Percentiles rank a stretch among this genome's conserved stretches.
Conservation (phyloP, 2,329 filamentous ascomycete genomes). For the Talaromyces sp. region DNA sequence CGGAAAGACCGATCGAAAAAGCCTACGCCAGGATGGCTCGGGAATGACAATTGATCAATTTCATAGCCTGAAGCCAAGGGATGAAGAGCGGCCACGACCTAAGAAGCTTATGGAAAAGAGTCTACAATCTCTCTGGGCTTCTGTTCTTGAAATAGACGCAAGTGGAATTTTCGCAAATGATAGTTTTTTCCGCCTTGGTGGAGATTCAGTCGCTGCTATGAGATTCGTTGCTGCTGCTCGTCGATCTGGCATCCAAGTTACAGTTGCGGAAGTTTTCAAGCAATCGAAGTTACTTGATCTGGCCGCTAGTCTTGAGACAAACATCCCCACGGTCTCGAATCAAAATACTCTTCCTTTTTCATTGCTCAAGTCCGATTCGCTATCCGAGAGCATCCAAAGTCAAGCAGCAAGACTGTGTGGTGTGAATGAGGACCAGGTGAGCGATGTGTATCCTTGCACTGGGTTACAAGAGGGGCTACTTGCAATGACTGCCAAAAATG, state of each 20-base stretch:
- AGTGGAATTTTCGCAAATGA: conserved; percentile 17
- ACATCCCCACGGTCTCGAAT: neutral
- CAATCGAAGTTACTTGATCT: neutral
- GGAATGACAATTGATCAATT: conserved; percentile 4
- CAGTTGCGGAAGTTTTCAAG: conserved; percentile 9
- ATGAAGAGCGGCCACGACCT: neutral
- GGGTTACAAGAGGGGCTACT: conserved; percentile 40
- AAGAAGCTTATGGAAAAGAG: conserved; percentile 9
- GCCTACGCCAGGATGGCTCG: neutral
- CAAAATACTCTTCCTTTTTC: neutral
- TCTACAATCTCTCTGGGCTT: conserved; percentile 17
- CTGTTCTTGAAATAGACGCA: conserved; percentile 15
- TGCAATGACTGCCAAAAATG: conserved; percentile 38
- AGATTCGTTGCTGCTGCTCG: conserved; percentile 12
- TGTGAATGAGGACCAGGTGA: neutral
- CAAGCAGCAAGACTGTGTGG: conserved; percentile 2
- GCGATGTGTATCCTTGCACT: conserved; percentile 37
- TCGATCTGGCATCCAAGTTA: neutral
- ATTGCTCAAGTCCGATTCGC: neutral
- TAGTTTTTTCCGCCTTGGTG: conserved; percentile 27
- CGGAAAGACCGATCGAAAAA: conserved; percentile 7
- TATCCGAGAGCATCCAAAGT: neutral
- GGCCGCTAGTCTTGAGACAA: neutral
- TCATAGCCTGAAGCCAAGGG: conserved; percentile 12
- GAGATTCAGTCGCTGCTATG: conserved; percentile 20